Evolutionary conservation across 2,329 filamentous ascomycete genomes (phyloP), one percentile per base, ranked within the genome.

Genomic region (Talaromyces sp.): DNA sequence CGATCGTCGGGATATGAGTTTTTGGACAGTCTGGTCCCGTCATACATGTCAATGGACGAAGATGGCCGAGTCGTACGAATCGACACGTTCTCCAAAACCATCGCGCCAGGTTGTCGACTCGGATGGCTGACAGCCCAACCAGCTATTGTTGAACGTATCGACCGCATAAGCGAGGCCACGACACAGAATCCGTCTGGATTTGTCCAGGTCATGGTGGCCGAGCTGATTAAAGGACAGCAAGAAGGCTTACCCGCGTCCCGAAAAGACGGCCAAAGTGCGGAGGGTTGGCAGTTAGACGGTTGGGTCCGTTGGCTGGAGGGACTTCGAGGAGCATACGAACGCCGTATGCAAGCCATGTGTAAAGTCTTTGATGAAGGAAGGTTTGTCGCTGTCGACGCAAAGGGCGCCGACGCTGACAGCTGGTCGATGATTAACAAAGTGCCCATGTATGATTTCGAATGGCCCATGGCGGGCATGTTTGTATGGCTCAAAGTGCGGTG

Each of bases 251-350:
- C 84, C 47, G 77, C 82, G 2, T 78, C 81, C 19, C 47, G 44
- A 64, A 69, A 77, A 73, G 64, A 80, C 71, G 77, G 83, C 27
- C 73, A 75, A 42, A 77, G 80, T 62, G 81, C 85, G 44, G 78
- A 81, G 53, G 82, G 89, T 62, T 97, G 93, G 93, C 83, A 90
- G 69, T 85, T 88, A 65, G 86, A 88, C 63, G 93, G 93, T 65
- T 97, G 91, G 91, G 88, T 96, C 15, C 88, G 91, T 66, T 97
- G 93, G 93, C 85, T 97, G 27, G 89, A 88, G 63, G 92, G 92
- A 8, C 83, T 97, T 15, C 86, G 92, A 28, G 91, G 89, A 61
- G 85, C 86, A 68, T 97, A 97, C 76, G 91, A 96, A 78, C 82
- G 88, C 47, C 87, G 93, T 62, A 96, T 96, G 91, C 84, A 84